These are phyloP conservation scores for Abelmoschus esculentus DNA, from an alignment of 345 rosid species.

Conservation along the genomic window DNA sequence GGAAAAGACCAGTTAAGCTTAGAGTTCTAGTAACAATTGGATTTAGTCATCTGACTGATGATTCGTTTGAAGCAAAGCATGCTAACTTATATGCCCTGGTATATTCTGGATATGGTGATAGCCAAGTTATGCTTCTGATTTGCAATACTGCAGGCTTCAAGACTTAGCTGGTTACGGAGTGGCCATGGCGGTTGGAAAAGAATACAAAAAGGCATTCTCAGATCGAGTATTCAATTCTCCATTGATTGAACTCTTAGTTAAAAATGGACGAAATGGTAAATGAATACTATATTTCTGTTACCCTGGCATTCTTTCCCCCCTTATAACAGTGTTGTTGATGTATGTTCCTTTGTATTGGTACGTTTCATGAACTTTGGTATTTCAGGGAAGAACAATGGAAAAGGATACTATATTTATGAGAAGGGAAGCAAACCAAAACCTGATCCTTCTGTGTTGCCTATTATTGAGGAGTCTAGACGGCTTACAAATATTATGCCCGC, in stretches of 20 bases:
- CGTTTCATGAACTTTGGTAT: background rate
- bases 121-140: background rate
- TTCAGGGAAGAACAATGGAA: background rate
- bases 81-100: background rate
- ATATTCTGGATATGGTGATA: background rate
- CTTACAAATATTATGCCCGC: background rate
- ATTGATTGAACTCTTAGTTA: background rate
- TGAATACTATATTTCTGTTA: background rate
- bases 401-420: background rate
- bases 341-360: background rate
- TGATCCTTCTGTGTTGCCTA: background rate
- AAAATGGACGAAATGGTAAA: background rate
- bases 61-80: background rate
- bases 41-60: background rate
- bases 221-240: background rate
- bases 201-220: background rate
- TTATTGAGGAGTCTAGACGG: background rate
- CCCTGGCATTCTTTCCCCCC: background rate
- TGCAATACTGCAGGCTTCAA: background rate
- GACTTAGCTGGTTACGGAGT: background rate
- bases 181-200: background rate
- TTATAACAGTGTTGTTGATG: background rate
- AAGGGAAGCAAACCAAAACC: background rate
- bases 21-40: background rate
- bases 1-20: background rate